Conservation (phyloP, 495 filamentous ascomycete genomes). For the Aspergillus saccharolyticus region DNA sequence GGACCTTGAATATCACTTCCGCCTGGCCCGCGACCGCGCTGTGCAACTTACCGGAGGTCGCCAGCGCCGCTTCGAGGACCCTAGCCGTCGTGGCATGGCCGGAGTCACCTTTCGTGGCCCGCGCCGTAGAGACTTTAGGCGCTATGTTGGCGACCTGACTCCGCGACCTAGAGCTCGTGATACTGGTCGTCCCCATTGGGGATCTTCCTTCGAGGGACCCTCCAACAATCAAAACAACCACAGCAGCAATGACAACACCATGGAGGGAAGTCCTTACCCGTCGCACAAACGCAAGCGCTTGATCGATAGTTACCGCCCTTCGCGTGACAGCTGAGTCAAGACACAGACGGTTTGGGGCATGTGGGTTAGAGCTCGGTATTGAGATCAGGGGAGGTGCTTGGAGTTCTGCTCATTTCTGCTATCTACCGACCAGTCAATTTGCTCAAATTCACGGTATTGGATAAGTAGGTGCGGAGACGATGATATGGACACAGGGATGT, state of each 20-base stretch:
- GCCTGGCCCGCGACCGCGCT: slow-evolving; percentile 28
- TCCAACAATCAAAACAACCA: background rate
- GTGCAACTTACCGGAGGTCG: slow-evolving; percentile 38
- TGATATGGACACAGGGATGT: background rate
- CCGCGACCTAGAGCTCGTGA: background rate
- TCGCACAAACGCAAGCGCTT: slow-evolving; percentile 5
- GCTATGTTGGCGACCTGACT: background rate
- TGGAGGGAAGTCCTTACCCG: background rate
- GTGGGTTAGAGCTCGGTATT: background rate
- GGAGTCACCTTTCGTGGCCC: background rate
- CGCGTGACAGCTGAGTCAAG: background rate
- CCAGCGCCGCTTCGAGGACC: slow-evolving; percentile 38
- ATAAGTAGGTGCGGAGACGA: background rate
- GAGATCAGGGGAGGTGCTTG: background rate
- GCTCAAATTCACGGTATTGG: background rate
- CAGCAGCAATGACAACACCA: background rate
- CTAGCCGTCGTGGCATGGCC: too few relatives aligned
- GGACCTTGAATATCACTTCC: slow-evolving; percentile 30
- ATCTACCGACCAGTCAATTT: background rate
- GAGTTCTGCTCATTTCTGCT: background rate
- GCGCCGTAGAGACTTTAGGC: background rate
- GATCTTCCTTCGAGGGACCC: background rate
- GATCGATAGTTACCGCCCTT: background rate
- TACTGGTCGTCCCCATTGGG: background rate
- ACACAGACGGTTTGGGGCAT: background rate